phyloP scores from a whole-genome alignment of 305 asterid species.

The Vinca major region DNA sequence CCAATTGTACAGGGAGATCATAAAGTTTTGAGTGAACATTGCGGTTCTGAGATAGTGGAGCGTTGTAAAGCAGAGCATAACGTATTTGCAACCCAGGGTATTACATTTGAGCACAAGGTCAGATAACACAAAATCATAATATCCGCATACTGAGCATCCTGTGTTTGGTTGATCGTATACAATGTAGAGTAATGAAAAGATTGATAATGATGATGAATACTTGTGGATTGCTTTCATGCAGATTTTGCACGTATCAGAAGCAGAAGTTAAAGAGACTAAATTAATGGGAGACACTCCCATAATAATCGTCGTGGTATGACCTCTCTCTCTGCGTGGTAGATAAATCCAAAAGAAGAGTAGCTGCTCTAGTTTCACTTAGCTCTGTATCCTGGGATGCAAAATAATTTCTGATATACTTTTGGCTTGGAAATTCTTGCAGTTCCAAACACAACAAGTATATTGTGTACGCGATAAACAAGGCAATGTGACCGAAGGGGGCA shows the following conservation, averaged over 20 bases:
- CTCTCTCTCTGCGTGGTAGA: not conserved
- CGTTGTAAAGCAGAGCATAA: constrained; percentile 88
- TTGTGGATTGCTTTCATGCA: constrained; percentile 26
- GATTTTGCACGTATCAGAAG: constrained; percentile 88
- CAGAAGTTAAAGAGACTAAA: constrained; percentile 84
- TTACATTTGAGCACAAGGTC: constrained; percentile 74
- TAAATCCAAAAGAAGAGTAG: not conserved
- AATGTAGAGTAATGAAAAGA: not conserved
- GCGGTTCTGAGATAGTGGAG: constrained; percentile 66
- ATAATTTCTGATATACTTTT: not conserved
- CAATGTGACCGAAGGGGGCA: constrained; percentile 73
- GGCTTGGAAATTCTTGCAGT: constrained; percentile 38
- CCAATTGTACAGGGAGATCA: constrained; percentile 50
- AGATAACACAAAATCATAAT: not conserved
- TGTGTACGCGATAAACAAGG: constrained; percentile 83
- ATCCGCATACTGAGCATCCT: not conserved
- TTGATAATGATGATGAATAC: not conserved
- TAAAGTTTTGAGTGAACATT: constrained; percentile 57
- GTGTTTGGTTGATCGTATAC: not conserved
- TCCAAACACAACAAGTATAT: constrained; percentile 88
- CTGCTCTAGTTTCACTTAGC: not conserved
- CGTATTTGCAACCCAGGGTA: constrained; percentile 63
- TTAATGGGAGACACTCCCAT: constrained; percentile 95
- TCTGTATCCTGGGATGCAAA: not conserved
- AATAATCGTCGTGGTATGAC: constrained; percentile 64